Evolutionary conservation across 306 rosid species (phyloP).

Genomic region (Malus orientalis): DNA sequence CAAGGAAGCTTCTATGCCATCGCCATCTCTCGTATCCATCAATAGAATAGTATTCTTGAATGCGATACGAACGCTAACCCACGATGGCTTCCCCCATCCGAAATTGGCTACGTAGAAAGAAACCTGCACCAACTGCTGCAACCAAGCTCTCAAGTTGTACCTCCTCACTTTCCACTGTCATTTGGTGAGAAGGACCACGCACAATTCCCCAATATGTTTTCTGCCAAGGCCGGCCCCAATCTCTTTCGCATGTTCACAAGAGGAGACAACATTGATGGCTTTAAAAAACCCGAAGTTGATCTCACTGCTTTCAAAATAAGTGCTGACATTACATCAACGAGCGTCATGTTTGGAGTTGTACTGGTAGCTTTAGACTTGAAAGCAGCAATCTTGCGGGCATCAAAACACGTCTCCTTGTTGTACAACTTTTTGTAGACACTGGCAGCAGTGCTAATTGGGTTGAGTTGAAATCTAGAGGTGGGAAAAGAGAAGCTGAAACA

Average conservation of each 20-base stretch:
- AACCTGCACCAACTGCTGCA: not conserved
- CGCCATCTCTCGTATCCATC: not conserved
- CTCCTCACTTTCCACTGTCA: not conserved
- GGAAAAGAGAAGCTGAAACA: not conserved
- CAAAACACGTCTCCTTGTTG: not conserved
- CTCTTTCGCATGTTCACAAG: not conserved
- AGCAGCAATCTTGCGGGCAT: not conserved
- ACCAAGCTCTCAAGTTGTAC: not conserved
- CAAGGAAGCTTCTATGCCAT: not conserved
- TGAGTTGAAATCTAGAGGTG: not conserved
- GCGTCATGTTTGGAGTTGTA: not conserved
- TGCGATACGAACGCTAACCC: not conserved
- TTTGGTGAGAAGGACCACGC: not conserved
- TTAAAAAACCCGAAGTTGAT: not conserved
- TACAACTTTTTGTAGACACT: not conserved
- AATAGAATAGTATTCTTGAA: not conserved
- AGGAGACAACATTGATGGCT: not conserved
- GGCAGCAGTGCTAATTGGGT: not conserved
- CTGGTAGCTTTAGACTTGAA: not conserved
- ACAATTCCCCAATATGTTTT: not conserved
- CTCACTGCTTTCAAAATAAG: conserved; percentile 9
- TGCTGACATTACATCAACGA: conserved; percentile 1
- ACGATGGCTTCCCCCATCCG: not conserved
- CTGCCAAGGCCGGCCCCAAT: not conserved
- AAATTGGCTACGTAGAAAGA: not conserved